A percentile compares a stretch with the other conserved stretches of the same genome.
Evolutionary conservation across 1,139 yeast genomes (phyloP).

Genomic region (Geotrichum macrosporum): DNA sequence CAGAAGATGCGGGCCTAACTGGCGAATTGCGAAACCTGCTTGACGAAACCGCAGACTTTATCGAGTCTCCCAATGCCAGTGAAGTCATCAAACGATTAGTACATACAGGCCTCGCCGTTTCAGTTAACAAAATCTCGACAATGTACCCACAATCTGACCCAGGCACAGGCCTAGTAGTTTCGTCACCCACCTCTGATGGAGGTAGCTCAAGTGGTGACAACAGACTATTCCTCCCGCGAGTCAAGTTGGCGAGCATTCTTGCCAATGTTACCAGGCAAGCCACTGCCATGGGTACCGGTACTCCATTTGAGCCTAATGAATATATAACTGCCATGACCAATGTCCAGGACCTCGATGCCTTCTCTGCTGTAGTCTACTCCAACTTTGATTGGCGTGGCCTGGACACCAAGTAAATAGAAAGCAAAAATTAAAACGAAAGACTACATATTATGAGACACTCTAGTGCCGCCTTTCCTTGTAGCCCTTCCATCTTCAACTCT

Average conservation of each 20-base stretch:
- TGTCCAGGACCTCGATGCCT: constrained; percentile 69
- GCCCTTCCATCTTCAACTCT: too few relatives aligned
- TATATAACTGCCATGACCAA: constrained; percentile 45
- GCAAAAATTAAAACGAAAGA: too few relatives aligned
- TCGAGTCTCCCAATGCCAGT: constrained; percentile 43
- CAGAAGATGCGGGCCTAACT: not conserved
- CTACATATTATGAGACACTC: too few relatives aligned
- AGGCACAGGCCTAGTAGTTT: constrained; percentile 21
- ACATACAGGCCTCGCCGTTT: constrained; percentile 35
- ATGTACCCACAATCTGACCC: constrained; percentile 27
- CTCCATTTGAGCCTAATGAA: constrained; percentile 48
- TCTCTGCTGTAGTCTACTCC: constrained; percentile 87
- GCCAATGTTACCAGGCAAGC: constrained; percentile 69
- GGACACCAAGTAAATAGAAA: constrained; percentile 16
- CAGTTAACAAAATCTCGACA: constrained; percentile 31
- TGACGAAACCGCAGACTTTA: constrained; percentile 50
- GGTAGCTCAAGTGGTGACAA: constrained; percentile 1
- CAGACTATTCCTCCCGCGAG: constrained; percentile 15
- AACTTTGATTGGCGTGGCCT: constrained; percentile 52
- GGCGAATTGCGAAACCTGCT: constrained; percentile 37
- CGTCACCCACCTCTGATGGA: constrained; percentile 9
- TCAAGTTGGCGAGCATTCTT: constrained; percentile 63
- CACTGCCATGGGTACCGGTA: constrained; percentile 46
- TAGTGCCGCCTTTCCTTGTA: too few relatives aligned
- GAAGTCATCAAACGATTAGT: constrained; percentile 41